Base-by-base conservation (phyloP, 2,329 filamentous ascomycete genomes). In the Fusarium humuli region DNA sequence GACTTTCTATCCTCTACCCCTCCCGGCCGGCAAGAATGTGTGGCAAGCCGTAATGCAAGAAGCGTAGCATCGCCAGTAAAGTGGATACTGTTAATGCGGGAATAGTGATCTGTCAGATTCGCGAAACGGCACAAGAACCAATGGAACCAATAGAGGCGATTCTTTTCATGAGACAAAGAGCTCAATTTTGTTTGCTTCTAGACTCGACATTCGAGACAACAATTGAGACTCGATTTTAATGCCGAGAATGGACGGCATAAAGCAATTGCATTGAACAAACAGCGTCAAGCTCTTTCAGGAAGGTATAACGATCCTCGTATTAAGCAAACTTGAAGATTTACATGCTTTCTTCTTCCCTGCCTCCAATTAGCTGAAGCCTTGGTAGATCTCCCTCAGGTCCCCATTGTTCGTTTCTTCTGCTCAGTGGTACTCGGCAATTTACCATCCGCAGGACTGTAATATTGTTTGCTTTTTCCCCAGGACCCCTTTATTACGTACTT, bases 91-190 rank as follows among this genome's bases (percentile, higher is more conserved):
- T n/a, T 49, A 13, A 50, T 41, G 32, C 32, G 18, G 23, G 8
- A 25, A 52, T 16, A 22, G 32, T 52, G 49, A 52, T 52, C 32
- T 52, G 18, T 52, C 49, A 52, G 32, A 52, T 52, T 52, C 49
- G 13, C 18, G 32, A 52, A 7, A 12, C 44, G 12, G 10, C 23
- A 27, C 23, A 13, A n/a, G 7, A 4, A 23, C 32, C 49, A 52
- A 41, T 27, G 16, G 34, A 7, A 7, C 16, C 11, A 27, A 27
- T 27, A 3, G 23, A 27, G 6, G 3, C 3, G 9, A 8, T 27
- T 7, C 1, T 12, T 18, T n/a, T 2, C 2, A 14, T 40, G 1
- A 40, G 22, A 41, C 37, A 52, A n/a, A 27, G 23, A 25, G 6
- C 7, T 14, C 16, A 18, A 16, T 27, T 23, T 27, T 27, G 32